Evolutionary conservation across 345 rosid genomes (phyloP).

Genomic region (Brassica cretica): DNA sequence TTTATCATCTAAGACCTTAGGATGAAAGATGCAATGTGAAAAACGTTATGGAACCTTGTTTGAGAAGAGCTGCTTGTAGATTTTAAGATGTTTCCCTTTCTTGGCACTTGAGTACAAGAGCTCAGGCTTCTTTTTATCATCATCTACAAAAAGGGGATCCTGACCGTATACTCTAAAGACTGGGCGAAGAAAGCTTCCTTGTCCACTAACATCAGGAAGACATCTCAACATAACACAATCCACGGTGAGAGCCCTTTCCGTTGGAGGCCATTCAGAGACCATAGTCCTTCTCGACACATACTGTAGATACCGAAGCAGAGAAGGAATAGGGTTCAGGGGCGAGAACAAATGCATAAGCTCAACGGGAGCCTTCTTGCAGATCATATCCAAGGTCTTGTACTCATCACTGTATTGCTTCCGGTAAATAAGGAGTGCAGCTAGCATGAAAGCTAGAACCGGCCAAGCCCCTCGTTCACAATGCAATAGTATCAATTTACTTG

Average conservation of each 20-base stretch:
- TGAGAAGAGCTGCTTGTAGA: conserved; percentile 73
- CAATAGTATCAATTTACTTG: conserved; percentile 70
- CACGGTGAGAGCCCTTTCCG: conserved; percentile 81
- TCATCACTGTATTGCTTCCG: conserved; percentile 84
- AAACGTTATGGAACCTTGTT: too few relatives aligned
- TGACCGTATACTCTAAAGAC: conserved; percentile 84
- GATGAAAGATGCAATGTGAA: too few relatives aligned
- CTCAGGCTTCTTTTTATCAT: conserved; percentile 49
- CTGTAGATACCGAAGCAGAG: conserved; percentile 84
- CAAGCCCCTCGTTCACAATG: conserved; percentile 91
- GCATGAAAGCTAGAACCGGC: conserved; percentile 84
- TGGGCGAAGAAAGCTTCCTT: conserved; percentile 76
- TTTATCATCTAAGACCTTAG: background rate
- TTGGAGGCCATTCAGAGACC: conserved; percentile 88
- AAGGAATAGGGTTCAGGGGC: conserved; percentile 82
- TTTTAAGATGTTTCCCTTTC: conserved; percentile 57
- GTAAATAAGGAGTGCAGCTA: conserved; percentile 82
- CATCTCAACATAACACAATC: conserved; percentile 82
- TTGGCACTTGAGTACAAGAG: conserved; percentile 62
- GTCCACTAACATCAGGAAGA: conserved; percentile 68
- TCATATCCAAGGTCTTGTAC: conserved; percentile 86
- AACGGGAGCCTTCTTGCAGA: conserved; percentile 83
- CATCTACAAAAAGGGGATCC: conserved; percentile 67
- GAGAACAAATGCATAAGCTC: conserved; percentile 80
- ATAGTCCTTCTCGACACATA: conserved; percentile 88